Evolutionary conservation across 1,139 yeast species (phyloP).

Genomic region (Candida mesenterica): DNA sequence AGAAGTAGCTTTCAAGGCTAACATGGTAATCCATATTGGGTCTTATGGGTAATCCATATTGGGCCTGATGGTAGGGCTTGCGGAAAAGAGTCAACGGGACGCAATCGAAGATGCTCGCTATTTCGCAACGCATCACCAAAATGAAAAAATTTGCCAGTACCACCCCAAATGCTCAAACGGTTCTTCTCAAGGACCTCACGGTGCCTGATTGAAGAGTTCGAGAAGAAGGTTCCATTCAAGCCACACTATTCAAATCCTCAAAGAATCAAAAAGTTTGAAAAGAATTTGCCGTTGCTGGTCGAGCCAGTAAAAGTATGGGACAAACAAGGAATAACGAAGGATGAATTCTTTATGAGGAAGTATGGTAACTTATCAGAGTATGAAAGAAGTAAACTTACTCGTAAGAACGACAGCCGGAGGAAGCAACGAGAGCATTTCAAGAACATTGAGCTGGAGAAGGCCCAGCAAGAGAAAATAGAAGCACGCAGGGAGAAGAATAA

Average conservation of each 20-base stretch:
- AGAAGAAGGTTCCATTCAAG: conserved; percentile 14
- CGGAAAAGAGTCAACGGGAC: too few relatives aligned
- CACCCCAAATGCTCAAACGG: not conserved
- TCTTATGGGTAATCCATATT: too few relatives aligned
- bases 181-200: not conserved
- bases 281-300: conserved; percentile 17
- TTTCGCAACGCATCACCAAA: too few relatives aligned
- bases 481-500: conserved; percentile 11
- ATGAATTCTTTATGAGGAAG: conserved; percentile 41
- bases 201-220: conserved; percentile 7
- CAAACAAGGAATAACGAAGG: conserved; percentile 34
- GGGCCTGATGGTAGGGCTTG: too few relatives aligned
- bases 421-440: conserved; percentile 11
- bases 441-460: conserved; percentile 10
- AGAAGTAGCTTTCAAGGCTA: too few relatives aligned
- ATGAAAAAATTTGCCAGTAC: too few relatives aligned
- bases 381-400: conserved; percentile 27
- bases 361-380: conserved; percentile 34
- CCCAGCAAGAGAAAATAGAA: conserved; percentile 10
- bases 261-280: conserved; percentile 15
- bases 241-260: conserved; percentile 19
- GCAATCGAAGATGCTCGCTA: too few relatives aligned
- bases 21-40: too few relatives aligned
- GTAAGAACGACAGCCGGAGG: conserved; percentile 39
- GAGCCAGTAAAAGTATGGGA: conserved; percentile 38